phyloP scores from a whole-genome alignment of 1,139 yeast genomes.

The Magnusiomyces sp. region DNA sequence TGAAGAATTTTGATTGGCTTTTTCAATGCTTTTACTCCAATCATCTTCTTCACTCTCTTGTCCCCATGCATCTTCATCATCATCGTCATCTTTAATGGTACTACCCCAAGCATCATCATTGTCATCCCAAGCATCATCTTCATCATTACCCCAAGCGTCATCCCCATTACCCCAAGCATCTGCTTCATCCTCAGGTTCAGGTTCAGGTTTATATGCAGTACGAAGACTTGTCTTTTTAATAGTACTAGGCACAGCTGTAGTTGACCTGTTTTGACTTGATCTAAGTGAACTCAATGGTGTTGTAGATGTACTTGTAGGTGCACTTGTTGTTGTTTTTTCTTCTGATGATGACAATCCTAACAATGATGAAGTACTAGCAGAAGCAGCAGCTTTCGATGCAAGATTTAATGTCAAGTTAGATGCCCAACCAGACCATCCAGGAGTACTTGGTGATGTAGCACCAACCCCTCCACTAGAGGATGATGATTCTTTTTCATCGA shows the following conservation, averaged over 20 bases:
- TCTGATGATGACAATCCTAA: background rate
- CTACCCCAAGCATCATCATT: slow-evolving; percentile 5
- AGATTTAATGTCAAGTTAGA: background rate
- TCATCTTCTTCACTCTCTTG: slow-evolving; percentile 6
- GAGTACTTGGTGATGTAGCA: background rate
- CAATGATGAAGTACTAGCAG: background rate
- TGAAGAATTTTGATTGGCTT: background rate
- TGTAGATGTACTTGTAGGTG: background rate
- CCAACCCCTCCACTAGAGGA: background rate
- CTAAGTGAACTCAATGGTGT: background rate
- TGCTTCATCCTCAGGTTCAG: background rate
- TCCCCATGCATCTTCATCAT: slow-evolving; percentile 8
- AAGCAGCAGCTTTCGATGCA: background rate
- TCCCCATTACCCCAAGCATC: background rate
- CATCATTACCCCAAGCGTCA: slow-evolving; percentile 1
- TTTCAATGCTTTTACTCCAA: background rate
- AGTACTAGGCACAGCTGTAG: background rate
- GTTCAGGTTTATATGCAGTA: background rate
- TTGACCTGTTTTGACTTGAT: background rate
- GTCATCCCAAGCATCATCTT: slow-evolving; percentile 4
- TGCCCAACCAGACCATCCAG: slow-evolving; percentile 4
- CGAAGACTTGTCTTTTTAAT: background rate
- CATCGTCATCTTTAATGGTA: background rate
- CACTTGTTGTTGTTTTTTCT: slow-evolving; percentile 6
- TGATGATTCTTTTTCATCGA: slow-evolving; percentile 9